phyloP scores from a whole-genome alignment of 352 stramenopile species.

The Aphanomyces euteiches region DNA sequence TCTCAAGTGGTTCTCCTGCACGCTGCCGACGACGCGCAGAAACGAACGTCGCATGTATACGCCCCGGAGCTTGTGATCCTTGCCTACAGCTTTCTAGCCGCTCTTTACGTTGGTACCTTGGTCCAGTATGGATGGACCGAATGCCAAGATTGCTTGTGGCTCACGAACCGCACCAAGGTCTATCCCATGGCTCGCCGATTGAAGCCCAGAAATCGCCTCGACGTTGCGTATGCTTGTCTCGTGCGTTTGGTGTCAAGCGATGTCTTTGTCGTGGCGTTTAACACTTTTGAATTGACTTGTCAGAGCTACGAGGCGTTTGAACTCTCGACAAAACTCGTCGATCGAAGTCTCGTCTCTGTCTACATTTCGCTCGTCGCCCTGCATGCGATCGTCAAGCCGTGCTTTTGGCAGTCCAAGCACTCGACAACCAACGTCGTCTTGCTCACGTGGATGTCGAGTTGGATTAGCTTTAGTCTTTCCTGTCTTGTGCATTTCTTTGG shows the following conservation, averaged over 20 bases:
- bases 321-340: neutral
- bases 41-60: neutral
- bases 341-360: neutral
- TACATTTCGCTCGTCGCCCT: neutral
- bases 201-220: no score
- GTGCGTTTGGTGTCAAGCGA: no score
- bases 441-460: neutral
- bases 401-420: neutral
- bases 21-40: neutral
- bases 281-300: neutral
- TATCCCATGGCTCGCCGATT: no score
- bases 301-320: neutral
- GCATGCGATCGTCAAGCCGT: neutral
- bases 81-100: neutral
- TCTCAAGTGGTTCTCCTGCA: neutral
- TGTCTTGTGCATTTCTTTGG: neutral
- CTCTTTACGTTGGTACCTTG: neutral
- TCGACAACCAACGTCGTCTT: neutral
- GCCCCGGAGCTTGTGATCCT: neutral
- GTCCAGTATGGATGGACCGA: no score
- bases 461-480: neutral
- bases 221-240: no score
- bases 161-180: no score
- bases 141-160: no score
- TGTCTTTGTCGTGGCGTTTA: neutral